Evolutionary conservation across 2,329 filamentous ascomycete genomes (phyloP).

Genomic region (Venturiaceae sp.): DNA sequence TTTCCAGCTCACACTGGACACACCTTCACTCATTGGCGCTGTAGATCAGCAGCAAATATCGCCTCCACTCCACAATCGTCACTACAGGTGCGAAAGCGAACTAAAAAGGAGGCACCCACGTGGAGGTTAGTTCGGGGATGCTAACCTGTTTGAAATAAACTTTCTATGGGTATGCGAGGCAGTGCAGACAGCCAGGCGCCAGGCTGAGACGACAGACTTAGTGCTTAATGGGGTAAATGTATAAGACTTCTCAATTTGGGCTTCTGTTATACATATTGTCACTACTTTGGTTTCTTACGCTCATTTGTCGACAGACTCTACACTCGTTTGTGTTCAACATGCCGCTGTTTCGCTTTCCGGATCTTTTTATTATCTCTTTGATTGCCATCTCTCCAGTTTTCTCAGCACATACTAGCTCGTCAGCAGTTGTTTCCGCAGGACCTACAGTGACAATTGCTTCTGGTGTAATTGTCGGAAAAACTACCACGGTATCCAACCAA

Average conservation of each 20-base stretch:
- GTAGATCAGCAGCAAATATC: too few species aligned
- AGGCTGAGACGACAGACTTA: not conserved
- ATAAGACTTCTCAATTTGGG: not conserved
- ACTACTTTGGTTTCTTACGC: not conserved
- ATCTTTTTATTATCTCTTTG: not conserved
- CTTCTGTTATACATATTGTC: not conserved
- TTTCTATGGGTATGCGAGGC: too few species aligned
- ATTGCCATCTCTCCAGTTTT: not conserved
- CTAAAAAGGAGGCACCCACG: too few species aligned
- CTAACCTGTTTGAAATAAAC: too few species aligned
- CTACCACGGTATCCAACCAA: not conserved
- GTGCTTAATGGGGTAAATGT: not conserved
- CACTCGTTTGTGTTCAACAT: not conserved
- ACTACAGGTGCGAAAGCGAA: too few species aligned
- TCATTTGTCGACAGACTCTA: not conserved
- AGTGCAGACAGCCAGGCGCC: too few species aligned
- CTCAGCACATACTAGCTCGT: not conserved
- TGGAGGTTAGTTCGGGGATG: too few species aligned
- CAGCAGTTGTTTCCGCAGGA: too few species aligned
- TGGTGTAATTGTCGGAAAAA: not conserved
- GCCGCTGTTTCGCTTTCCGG: not conserved
- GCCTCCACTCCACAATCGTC: too few species aligned
- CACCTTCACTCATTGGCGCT: too few species aligned
- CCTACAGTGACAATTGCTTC: constrained; percentile 2
- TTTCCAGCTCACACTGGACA: too few species aligned